These are phyloP conservation scores for Linnemannia hyalina DNA, from an alignment of 192 early-diverging fungal species.

Conservation along the genomic window DNA sequence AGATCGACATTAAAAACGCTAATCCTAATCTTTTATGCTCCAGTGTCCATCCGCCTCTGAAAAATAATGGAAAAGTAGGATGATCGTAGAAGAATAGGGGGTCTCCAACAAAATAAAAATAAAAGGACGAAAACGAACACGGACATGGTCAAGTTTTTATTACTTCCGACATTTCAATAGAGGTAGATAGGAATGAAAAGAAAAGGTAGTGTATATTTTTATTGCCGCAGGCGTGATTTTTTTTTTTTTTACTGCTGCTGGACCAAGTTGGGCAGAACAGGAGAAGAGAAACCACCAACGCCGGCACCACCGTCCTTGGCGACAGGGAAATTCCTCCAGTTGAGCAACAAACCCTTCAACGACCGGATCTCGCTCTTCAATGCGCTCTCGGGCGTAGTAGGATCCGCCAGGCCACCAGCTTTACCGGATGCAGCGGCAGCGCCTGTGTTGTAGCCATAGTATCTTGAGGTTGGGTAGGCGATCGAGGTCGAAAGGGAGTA, in stretches of 20 bases:
- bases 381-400: slow-evolving; percentile 39
- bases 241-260: slow-evolving; percentile 15
- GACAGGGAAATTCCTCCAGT: slow-evolving; percentile 63
- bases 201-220: no score
- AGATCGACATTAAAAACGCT: no score
- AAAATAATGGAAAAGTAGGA: no score
- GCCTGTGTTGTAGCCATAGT: slow-evolving; percentile 49
- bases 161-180: no score
- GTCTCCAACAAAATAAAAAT: no score
- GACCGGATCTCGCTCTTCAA: slow-evolving; percentile 65
- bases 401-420: slow-evolving; percentile 26
- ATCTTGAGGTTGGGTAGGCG: slow-evolving; percentile 49
- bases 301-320: slow-evolving; percentile 17
- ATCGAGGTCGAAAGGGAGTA: slow-evolving; percentile 44
- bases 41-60: no score
- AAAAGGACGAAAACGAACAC: no score
- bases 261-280: slow-evolving; percentile 28
- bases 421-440: slow-evolving; percentile 37
- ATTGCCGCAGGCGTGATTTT: no score
- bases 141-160: no score
- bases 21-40: no score
- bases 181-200: no score
- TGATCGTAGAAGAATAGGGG: no score
- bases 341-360: slow-evolving; percentile 61
- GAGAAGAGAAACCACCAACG: not conserved